Evolutionary conservation across 805 yeast genomes (phyloP), one percentile per base, ranked within the genome.

Genomic region (Spathaspora arborariae): DNA sequence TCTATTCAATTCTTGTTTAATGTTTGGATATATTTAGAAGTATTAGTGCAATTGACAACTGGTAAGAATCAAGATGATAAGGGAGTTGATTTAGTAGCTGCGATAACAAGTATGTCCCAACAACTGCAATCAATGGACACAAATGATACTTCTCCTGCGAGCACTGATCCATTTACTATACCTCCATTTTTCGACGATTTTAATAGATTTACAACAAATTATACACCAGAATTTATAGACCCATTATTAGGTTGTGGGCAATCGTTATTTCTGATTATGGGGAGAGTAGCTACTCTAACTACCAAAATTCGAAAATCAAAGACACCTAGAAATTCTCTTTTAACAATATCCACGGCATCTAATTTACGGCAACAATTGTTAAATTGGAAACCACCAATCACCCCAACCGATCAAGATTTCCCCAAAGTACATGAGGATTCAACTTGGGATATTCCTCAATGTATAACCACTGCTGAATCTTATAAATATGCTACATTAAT

Each of bases 391-490:
- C 84, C 88, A 2, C 66, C 70, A 3, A 63, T 68, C 9, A 58
- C 74, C 2, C 56, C 71, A 9, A 59, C 65, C 13, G 62, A 63
- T 49, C 55, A 54, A 4, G 61, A 57, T 11, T 43, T 50, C 4
- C 41, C 63, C 0, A 60, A 69, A 1, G 4, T 8, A 11, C 20
- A 19, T 20, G 20, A 9, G 4, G 20, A 39, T 34, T 34, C 39
- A 4, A 39, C 48, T 6, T 77, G 82, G 69, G 88, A 82, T 52
- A 56, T 80, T 24, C 64, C 82, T 3, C 76, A 84, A 8, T 79
- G 85, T 48, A 68, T 84, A 20, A 78, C 87, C 1, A 83, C 88
- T 1, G 88, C 88, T 2, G 88, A 83, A 56, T 84, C 88, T 0
- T 84, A 83, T 59, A 58, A 86, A 35, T 80, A 71, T 58, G 75